Percentiles rank a stretch among this genome's conserved stretches.
These are phyloP conservation scores for Mycena epipterygia DNA, from an alignment of 768 basidiomycete genomes.

Conservation along the genomic window DNA sequence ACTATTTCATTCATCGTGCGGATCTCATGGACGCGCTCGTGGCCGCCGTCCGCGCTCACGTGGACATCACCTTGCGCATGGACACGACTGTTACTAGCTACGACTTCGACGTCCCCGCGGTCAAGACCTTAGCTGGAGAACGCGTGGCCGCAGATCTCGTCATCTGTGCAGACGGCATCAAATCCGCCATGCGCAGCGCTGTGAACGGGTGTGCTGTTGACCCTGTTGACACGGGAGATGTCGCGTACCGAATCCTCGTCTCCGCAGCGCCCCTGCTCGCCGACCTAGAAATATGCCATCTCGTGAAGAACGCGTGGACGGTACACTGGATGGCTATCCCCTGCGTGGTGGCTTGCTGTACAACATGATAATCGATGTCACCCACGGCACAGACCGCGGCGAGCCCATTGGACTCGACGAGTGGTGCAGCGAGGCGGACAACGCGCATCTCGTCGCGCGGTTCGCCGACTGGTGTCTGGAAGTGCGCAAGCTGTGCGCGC, in stretches of 20 bases:
- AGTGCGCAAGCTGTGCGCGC: conserved; percentile 35
- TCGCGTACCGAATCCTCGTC: conserved; percentile 44
- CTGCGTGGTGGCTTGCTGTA: conserved; percentile 30
- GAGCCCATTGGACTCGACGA: conserved; percentile 30
- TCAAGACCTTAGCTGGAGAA: conserved; percentile 52
- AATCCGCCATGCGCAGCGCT: conserved; percentile 36
- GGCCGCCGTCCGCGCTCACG: conserved; percentile 40
- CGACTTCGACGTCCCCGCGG: conserved; percentile 43
- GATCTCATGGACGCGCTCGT: conserved; percentile 54
- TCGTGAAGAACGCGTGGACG: conserved; percentile 35
- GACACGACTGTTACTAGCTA: conserved; percentile 42
- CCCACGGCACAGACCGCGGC: conserved; percentile 31
- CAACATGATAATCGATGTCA: conserved; percentile 37
- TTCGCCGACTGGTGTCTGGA: conserved; percentile 32
- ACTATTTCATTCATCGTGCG: conserved; percentile 61
- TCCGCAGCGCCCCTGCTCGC: conserved; percentile 34
- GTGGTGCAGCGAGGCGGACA: conserved; percentile 34
- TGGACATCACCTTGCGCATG: conserved; percentile 43
- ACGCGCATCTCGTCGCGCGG: conserved; percentile 16
- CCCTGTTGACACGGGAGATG: conserved; percentile 46
- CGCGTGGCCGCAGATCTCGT: conserved; percentile 50
- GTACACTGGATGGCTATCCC: conserved; percentile 40
- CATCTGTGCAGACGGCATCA: conserved; percentile 54
- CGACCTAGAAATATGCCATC: conserved; percentile 33
- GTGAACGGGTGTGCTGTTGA: conserved; percentile 35